Conservation (phyloP, 2,329 filamentous ascomycete species). For the Venturia nashicola region DNA sequence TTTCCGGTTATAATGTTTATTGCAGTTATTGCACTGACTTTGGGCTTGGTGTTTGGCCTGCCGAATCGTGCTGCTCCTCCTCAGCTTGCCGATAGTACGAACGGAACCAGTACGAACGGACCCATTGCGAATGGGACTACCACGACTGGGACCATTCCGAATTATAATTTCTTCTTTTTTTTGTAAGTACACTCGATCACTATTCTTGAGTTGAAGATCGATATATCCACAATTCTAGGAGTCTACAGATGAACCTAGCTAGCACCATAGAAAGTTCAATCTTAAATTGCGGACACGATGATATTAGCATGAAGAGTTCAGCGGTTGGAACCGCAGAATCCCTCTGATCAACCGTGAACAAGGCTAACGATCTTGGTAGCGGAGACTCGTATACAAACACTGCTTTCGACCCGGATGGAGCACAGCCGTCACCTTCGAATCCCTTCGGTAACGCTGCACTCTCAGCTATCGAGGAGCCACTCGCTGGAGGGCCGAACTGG, state of each 20-base stretch:
- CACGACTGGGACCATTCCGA: background rate
- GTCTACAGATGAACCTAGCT: background rate
- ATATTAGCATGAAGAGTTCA: no score
- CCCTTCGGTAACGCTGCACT: background rate
- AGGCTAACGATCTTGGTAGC: background rate
- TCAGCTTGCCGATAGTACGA: background rate
- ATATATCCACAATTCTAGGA: background rate
- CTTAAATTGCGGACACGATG: background rate
- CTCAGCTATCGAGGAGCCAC: background rate
- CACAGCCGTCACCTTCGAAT: background rate
- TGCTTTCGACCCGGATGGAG: background rate
- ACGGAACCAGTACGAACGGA: background rate
- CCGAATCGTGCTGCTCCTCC: background rate
- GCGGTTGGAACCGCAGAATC: no score
- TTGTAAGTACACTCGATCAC: background rate
- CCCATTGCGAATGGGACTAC: background rate
- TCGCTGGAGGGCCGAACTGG: background rate
- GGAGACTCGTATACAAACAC: constrained; percentile 1
- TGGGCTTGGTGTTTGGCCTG: background rate
- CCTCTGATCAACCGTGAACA: no score
- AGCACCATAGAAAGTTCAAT: background rate
- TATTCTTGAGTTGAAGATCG: background rate
- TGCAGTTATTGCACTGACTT: background rate
- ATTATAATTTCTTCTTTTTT: background rate
- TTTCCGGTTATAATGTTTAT: constrained; percentile 1